These are phyloP conservation scores for Cryptosporidium canis DNA, from an alignment of 169 alveolate species.

Conservation along the genomic window DNA sequence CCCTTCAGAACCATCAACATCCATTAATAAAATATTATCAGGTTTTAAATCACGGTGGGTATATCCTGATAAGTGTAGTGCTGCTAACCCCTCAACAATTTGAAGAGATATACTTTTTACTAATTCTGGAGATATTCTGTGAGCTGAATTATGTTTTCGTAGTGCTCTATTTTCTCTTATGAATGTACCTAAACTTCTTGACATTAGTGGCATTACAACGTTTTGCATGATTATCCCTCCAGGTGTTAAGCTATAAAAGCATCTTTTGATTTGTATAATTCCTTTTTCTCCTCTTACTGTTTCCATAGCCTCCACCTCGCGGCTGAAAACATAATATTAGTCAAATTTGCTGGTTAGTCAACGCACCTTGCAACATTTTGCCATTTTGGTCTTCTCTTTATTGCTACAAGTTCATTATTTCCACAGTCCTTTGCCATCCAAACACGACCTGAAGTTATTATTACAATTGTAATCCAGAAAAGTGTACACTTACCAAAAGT, in stretches of 20 bases:
- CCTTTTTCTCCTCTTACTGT: slow-evolving; percentile 21
- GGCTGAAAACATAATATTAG: slow-evolving; percentile 6
- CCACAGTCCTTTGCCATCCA: slow-evolving; percentile 65
- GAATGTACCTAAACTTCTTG: slow-evolving; percentile 43
- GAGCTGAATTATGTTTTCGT: slow-evolving; percentile 15
- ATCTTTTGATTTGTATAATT: slow-evolving; percentile 9
- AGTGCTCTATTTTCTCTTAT: slow-evolving; percentile 35
- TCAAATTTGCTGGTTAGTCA: background rate
- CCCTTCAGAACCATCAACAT: background rate
- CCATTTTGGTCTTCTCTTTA: slow-evolving; percentile 68
- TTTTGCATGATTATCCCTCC: slow-evolving; percentile 71
- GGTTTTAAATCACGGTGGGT: slow-evolving; percentile 70
- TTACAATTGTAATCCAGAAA: background rate
- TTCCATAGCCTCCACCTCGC: slow-evolving; percentile 71
- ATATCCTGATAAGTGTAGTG: slow-evolving; percentile 54
- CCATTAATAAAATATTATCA: slow-evolving; percentile 39
- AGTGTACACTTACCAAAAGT: slow-evolving; percentile 57
- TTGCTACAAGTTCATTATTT: slow-evolving; percentile 47
- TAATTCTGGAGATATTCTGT: slow-evolving; percentile 31
- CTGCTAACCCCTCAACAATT: slow-evolving; percentile 27
- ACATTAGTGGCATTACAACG: slow-evolving; percentile 69
- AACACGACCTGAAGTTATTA: slow-evolving; percentile 32
- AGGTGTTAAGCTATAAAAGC: slow-evolving; percentile 55
- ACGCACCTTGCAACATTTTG: slow-evolving; percentile 59
- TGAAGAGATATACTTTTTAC: slow-evolving; percentile 52